Evolutionary conservation across 805 yeast species (phyloP).

Genomic region (Cyberlindnera veronae): DNA sequence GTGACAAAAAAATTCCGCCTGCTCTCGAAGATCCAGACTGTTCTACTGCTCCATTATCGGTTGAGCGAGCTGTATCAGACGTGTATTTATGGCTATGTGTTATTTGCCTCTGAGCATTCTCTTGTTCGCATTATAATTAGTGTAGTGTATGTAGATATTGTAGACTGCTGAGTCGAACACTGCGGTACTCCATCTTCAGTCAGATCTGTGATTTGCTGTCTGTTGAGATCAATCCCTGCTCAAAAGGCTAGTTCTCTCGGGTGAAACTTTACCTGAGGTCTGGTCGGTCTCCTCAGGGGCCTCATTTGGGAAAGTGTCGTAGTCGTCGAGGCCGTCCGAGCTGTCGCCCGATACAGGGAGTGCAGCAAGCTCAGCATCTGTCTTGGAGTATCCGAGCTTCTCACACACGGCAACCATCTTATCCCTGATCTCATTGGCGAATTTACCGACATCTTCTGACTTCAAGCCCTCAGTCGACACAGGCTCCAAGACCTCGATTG

Average conservation of each 20-base stretch:
- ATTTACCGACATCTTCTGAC: conserved; percentile 63
- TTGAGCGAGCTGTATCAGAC: too few relatives aligned
- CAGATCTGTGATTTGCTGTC: not conserved
- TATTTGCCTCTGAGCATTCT: too few relatives aligned
- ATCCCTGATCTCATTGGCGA: conserved; percentile 53
- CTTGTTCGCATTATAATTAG: conserved; percentile 1
- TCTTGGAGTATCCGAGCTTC: conserved; percentile 36
- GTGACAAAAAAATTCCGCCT: too few relatives aligned
- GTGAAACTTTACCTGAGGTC: conserved; percentile 9
- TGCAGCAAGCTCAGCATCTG: conserved; percentile 26
- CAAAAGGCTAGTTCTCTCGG: conserved; percentile 27
- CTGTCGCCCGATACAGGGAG: not conserved
- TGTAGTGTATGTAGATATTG: too few relatives aligned
- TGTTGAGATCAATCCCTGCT: conserved; percentile 16
- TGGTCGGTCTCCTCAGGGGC: conserved; percentile 5
- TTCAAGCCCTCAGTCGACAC: conserved; percentile 66
- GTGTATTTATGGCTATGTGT: too few relatives aligned
- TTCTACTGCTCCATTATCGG: not conserved
- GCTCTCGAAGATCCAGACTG: not conserved
- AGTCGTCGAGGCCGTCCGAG: conserved; percentile 11
- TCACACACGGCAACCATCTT: conserved; percentile 47
- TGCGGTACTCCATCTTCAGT: too few relatives aligned
- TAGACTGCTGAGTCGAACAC: too few relatives aligned
- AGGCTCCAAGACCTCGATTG: conserved; percentile 78
- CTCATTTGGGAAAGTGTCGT: conserved; percentile 25